Conservation (phyloP, 441 rosid genomes). For the Geranium incanum region DNA sequence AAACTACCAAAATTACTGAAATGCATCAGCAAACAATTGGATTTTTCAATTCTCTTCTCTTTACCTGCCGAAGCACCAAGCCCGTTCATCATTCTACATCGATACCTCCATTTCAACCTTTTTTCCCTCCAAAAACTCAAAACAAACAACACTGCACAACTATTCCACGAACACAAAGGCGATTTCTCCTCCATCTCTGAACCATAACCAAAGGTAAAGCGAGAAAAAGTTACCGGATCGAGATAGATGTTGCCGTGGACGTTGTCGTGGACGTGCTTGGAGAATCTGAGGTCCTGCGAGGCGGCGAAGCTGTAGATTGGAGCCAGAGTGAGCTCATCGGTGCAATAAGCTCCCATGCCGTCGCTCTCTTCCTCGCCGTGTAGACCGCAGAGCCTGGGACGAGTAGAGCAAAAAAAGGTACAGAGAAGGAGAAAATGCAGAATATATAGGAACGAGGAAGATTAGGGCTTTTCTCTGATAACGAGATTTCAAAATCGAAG, state of each 20-base stretch:
- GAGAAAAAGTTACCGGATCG: slow-evolving; percentile 41
- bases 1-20: not conserved
- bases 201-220: not conserved
- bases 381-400: not conserved
- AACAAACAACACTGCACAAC: not conserved
- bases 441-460: not conserved
- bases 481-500: not conserved
- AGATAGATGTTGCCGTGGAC: slow-evolving; percentile 81
- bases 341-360: slow-evolving; percentile 2
- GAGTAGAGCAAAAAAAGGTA: not conserved
- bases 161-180: not conserved
- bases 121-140: not conserved
- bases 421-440: not conserved
- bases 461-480: not conserved
- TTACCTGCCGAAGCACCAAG: not conserved
- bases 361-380: not conserved
- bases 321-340: slow-evolving; percentile 1
- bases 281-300: slow-evolving; percentile 5
- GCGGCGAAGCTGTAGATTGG: slow-evolving; percentile 4
- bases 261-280: slow-evolving; percentile 71
- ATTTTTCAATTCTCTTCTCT: not conserved
- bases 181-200: not conserved
- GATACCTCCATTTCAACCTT: not conserved
- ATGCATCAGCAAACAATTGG: not conserved
- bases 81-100: not conserved